Evolutionary conservation across 2,329 filamentous ascomycete species (phyloP).

Genomic region (Dactylonectria estremocensis): DNA sequence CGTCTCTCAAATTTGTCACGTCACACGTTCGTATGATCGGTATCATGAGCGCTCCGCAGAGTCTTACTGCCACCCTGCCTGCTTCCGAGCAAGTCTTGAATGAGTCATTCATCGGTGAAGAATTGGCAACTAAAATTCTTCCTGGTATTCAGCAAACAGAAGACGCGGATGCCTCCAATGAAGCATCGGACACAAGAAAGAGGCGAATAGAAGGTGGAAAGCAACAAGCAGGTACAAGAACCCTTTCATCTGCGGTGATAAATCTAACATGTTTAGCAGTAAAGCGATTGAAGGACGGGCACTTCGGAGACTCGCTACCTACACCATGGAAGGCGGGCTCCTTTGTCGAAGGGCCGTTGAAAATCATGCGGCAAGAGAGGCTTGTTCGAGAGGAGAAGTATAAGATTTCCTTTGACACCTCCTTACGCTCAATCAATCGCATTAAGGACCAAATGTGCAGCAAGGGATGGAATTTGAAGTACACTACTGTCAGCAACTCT

Average conservation of each 20-base stretch:
- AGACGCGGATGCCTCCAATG: neutral
- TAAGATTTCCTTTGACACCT: slow-evolving; percentile 11
- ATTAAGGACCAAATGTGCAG: slow-evolving; percentile 1
- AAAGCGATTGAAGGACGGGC: neutral
- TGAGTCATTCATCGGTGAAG: neutral
- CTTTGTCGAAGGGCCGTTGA: neutral
- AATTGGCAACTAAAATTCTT: neutral
- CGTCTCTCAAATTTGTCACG: neutral
- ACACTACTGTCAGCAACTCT: slow-evolving; percentile 5
- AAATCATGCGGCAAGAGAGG: neutral
- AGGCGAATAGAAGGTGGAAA: neutral
- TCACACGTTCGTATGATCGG: neutral
- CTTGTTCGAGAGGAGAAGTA: slow-evolving; percentile 14
- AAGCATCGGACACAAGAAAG: neutral
- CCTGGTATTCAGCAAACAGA: neutral
- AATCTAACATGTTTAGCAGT: neutral
- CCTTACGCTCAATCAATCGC: slow-evolving; percentile 3
- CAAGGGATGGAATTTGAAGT: slow-evolving; percentile 21
- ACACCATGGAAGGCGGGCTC: neutral
- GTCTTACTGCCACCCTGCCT: neutral
- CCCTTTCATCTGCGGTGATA: neutral
- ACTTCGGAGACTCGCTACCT: neutral
- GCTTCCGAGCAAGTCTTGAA: neutral
- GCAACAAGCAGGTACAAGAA: neutral
- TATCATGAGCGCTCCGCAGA: neutral